phyloP scores from a whole-genome alignment of 352 stramenopile species.

The Albugo candida region DNA sequence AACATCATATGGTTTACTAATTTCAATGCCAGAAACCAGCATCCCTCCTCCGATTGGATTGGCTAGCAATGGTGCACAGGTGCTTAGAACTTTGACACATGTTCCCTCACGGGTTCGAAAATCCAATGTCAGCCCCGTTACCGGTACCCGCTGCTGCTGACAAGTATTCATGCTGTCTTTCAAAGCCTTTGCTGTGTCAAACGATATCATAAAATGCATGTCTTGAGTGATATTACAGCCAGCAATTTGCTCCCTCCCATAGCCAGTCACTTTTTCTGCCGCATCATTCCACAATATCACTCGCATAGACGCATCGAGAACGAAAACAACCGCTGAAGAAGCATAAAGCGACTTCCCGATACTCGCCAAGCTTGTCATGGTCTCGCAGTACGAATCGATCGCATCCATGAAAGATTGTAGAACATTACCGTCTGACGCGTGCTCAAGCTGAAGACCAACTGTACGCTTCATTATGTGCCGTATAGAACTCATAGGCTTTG shows the following conservation, averaged over 20 bases:
- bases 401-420: conserved; percentile 54
- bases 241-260: conserved; percentile 60
- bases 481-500: too few species aligned
- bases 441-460: too few species aligned
- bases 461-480: too few species aligned
- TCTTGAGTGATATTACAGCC: conserved; percentile 51
- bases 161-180: conserved; percentile 39
- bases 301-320: conserved; percentile 66
- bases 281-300: conserved; percentile 76
- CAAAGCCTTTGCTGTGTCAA: conserved; percentile 25
- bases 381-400: conserved; percentile 56
- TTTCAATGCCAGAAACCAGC: conserved; percentile 59
- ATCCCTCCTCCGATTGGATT: conserved; percentile 61
- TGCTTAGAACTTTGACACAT: conserved; percentile 41
- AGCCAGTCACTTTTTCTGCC: conserved; percentile 51
- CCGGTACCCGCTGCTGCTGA: conserved; percentile 20
- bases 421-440: too few species aligned
- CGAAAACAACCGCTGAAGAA: conserved; percentile 51
- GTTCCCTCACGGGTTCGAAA: conserved; percentile 31
- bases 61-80: conserved; percentile 47
- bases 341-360: conserved; percentile 72
- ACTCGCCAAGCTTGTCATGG: conserved; percentile 54
- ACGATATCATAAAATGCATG: conserved; percentile 42
- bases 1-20: conserved; percentile 19
- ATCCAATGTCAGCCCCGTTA: conserved; percentile 34